Conservation (phyloP, 1,139 yeast genomes). For the Suhomyces terraborum region DNA sequence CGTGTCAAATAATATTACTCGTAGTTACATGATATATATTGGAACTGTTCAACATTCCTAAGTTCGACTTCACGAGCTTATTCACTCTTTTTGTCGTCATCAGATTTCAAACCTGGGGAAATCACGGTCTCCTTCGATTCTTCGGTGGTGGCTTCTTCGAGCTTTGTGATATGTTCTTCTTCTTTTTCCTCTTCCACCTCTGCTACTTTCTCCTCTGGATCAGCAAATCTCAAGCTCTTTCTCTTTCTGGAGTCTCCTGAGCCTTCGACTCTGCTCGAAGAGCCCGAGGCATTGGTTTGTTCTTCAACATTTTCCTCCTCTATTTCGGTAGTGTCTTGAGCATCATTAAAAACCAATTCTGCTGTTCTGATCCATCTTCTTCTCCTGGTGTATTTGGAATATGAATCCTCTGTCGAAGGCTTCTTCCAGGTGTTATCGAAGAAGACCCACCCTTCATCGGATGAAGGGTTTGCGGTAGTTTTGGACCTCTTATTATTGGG, state of each 20-base stretch:
- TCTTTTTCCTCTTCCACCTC: background rate
- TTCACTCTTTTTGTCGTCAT: background rate
- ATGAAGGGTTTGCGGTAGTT: conserved; percentile 73
- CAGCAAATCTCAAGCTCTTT: conserved; percentile 46
- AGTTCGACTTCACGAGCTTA: background rate
- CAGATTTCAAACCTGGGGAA: background rate
- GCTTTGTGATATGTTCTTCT: no score
- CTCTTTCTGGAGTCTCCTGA: conserved; percentile 23
- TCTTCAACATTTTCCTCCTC: conserved; percentile 13
- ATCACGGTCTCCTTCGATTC: background rate
- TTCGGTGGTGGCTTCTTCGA: no score
- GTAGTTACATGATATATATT: background rate
- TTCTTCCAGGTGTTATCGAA: conserved; percentile 94
- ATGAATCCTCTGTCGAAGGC: conserved; percentile 86
- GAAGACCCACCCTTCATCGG: conserved; percentile 85
- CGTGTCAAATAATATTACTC: background rate
- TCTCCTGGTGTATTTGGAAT: conserved; percentile 87
- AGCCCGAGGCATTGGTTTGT: conserved; percentile 9
- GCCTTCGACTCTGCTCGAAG: conserved; percentile 14
- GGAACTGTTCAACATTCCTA: background rate
- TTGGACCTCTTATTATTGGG: conserved; percentile 62
- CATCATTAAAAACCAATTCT: conserved; percentile 56
- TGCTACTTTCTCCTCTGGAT: conserved; percentile 18
- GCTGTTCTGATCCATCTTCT: conserved; percentile 97
- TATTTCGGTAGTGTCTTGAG: conserved; percentile 6